Conservation (phyloP, 179 eudicot genomes). For the Beta corolliflora region DNA sequence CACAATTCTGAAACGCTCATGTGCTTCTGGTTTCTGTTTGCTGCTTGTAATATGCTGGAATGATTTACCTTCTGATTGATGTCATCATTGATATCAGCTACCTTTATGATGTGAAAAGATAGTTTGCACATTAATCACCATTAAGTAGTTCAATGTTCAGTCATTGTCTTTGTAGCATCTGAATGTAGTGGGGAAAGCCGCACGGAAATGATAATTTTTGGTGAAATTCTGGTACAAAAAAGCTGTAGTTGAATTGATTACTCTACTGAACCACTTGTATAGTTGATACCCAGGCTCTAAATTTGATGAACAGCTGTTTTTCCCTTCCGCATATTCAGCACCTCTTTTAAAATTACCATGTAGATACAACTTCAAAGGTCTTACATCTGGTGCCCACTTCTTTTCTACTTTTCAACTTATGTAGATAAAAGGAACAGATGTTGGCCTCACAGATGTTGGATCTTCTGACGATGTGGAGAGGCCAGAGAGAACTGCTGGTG, state of each 20-base stretch:
- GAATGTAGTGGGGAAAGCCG: background rate
- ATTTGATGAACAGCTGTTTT: background rate
- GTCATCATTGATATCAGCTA: background rate
- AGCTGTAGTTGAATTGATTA: background rate
- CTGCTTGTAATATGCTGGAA: background rate
- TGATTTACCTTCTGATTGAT: background rate
- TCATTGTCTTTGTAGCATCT: background rate
- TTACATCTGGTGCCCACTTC: conserved; percentile 14
- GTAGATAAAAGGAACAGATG: conserved; percentile 58
- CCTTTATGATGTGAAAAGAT: background rate
- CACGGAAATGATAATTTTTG: background rate
- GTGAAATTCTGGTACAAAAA: background rate
- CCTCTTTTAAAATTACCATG: background rate
- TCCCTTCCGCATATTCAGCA: background rate
- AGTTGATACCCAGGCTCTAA: background rate
- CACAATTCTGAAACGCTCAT: background rate
- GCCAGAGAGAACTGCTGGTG: conserved; percentile 40
- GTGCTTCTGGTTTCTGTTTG: background rate
- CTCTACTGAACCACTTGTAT: background rate
- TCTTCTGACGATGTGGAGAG: conserved; percentile 49
- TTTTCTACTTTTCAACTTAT: conserved; percentile 20
- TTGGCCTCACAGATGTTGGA: conserved; percentile 34
- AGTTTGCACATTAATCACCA: background rate
- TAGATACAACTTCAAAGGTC: background rate
- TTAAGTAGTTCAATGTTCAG: background rate